These are phyloP conservation scores for Venturiaceae sp. DNA, from an alignment of 2,329 filamentous ascomycete species.

Conservation along the genomic window DNA sequence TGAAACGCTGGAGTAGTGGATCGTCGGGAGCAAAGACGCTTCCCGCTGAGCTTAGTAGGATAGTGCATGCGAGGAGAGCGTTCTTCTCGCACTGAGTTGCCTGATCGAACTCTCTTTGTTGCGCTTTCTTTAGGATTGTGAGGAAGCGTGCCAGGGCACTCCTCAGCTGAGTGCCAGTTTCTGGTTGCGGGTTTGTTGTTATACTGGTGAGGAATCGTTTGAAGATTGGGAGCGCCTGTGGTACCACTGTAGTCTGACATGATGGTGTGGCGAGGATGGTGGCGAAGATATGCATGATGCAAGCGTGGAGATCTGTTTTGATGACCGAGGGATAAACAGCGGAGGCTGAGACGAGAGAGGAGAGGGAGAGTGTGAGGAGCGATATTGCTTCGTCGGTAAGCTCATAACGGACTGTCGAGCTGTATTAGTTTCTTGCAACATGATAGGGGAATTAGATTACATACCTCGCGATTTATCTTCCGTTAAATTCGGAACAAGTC, in stretches of 20 bases:
- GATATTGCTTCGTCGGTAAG: constrained; percentile 80
- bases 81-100: constrained; percentile 90
- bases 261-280: constrained; percentile 80
- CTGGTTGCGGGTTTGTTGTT: constrained; percentile 30
- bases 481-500: constrained; percentile 72
- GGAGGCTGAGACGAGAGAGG: constrained; percentile 85
- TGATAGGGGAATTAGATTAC: constrained; percentile 2
- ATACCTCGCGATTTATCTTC: constrained; percentile 33
- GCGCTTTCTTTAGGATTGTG: constrained; percentile 65
- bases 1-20: constrained; percentile 61
- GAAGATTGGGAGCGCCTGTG: constrained; percentile 81
- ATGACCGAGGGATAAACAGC: constrained; percentile 95
- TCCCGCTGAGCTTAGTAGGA: constrained; percentile 74
- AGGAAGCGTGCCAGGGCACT: constrained; percentile 77
- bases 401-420: constrained; percentile 52
- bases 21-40: constrained; percentile 67
- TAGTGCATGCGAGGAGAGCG: constrained; percentile 75
- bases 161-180: constrained; percentile 61
- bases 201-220: constrained; percentile 82
- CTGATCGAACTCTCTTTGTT: constrained; percentile 65
- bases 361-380: constrained; percentile 69
- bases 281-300: constrained; percentile 92
- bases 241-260: constrained; percentile 82
- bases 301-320: constrained; percentile 90
- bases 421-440: constrained; percentile 13